phyloP scores from a whole-genome alignment of 805 yeast species.

The Lipomyces spencermartinsiae region DNA sequence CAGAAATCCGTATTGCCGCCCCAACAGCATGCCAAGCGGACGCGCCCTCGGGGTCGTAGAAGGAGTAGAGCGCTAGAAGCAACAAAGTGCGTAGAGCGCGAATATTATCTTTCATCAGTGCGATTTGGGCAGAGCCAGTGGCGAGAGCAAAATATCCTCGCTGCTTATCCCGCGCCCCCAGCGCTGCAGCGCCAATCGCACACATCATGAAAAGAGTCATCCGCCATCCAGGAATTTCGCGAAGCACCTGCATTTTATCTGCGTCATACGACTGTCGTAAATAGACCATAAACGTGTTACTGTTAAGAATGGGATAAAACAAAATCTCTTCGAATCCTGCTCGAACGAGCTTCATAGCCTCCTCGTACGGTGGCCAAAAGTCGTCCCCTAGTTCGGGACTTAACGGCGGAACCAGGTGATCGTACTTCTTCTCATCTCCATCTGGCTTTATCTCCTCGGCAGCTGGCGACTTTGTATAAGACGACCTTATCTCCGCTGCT shows the following conservation, averaged over 20 bases:
- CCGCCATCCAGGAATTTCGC: slow-evolving; percentile 26
- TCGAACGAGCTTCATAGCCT: slow-evolving; percentile 12
- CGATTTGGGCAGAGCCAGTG: not conserved
- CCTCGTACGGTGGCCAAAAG: slow-evolving; percentile 30
- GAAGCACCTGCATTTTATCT: slow-evolving; percentile 10
- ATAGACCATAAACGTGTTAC: slow-evolving; percentile 25
- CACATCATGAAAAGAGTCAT: slow-evolving; percentile 16
- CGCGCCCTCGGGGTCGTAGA: slow-evolving; percentile 41
- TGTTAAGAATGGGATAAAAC: slow-evolving; percentile 26
- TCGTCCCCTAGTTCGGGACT: not conserved
- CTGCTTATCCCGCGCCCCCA: slow-evolving; percentile 24
- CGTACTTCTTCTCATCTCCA: slow-evolving; percentile 2
- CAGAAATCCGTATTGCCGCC: slow-evolving; percentile 40
- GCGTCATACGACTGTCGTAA: slow-evolving; percentile 28
- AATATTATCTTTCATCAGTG: slow-evolving; percentile 22
- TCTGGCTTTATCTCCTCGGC: slow-evolving; percentile 6
- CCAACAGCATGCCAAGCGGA: slow-evolving; percentile 46
- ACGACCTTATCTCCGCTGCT: slow-evolving; percentile 19
- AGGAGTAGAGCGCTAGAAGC: slow-evolving; percentile 39
- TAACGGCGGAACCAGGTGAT: slow-evolving; percentile 12
- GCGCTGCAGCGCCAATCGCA: slow-evolving; percentile 34
- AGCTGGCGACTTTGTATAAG: slow-evolving; percentile 12
- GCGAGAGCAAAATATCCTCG: slow-evolving; percentile 24
- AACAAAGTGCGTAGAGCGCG: slow-evolving; percentile 23
- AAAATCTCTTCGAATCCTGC: slow-evolving; percentile 28